Base-by-base conservation (phyloP, 257 asterid genomes). In the Przewalskia tangutica region DNA sequence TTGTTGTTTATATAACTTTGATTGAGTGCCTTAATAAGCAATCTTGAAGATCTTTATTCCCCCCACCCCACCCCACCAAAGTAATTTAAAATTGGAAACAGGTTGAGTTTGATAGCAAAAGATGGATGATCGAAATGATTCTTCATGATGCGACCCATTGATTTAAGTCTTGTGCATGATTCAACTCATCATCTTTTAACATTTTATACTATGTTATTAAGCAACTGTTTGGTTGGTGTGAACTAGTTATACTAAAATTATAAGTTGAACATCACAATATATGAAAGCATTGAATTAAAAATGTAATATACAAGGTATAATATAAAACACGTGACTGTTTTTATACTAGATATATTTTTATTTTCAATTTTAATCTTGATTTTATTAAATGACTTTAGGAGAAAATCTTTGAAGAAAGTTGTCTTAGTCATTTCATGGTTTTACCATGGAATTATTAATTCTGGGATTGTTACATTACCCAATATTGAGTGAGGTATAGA, bases 91-190 rank as follows among this genome's bases (percentile, higher is more conserved):
- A 65, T 16, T 67, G 13, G 8, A 2, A 40, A 6, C 55, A 44
- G 54, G 77, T 13, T 7, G 63, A 23, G 56, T 44, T 11, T 56
- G 65, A 80, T 36, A 18, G 77, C 46, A 75, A 83, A 46, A 50
- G 68, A 40, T 10, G 82, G 51, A 8, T 42, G 40, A 65, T 64
- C 55, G 81, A 40, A 75, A 40, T 70, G 77, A 84, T 84, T 80
- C 81, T 60, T 71, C 84, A 84, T 80, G 75, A 71, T 80, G 67
- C 70, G 4, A 70, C 48, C 65, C 81, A 58, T 46, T 27, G n/a
- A 34, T 36, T 81, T 13, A 80, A 80, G 4, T 4, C 4, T 38
- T 38, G 4, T 38, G 5, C 42, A 38, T 80, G 67, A 80, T 79
- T 79, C 44, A 36, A 16, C 62, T 58, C 42, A 68, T 68, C 34